Conservation (phyloP, 371 early-diverging fungal genomes). For the Apophysomyces trapeziformis region DNA sequence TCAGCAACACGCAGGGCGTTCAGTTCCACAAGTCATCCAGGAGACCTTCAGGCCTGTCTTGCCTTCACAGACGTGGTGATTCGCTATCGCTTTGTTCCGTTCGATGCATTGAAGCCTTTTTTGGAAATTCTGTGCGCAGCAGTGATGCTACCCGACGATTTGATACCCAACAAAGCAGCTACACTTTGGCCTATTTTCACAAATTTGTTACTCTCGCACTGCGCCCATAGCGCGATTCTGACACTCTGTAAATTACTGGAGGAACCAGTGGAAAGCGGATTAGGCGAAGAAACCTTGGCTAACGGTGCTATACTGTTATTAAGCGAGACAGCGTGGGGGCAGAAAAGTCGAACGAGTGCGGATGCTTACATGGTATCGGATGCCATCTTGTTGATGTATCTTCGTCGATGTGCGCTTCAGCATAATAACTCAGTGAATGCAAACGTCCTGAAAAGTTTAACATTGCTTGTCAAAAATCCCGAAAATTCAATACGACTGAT, state of each 20-base stretch:
- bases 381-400: conserved; percentile 41
- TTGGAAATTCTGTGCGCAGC: conserved; percentile 62
- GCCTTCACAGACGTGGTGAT: conserved; percentile 73
- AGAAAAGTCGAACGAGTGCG: conserved; percentile 17
- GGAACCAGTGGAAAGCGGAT: conserved; percentile 20
- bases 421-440: conserved; percentile 28
- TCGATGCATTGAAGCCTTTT: conserved; percentile 56
- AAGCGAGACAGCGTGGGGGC: conserved; percentile 63
- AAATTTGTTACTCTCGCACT: conserved; percentile 70
- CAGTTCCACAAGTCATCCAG: conserved; percentile 44
- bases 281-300: conserved; percentile 28
- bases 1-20: conserved; percentile 56
- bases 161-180: conserved; percentile 29
- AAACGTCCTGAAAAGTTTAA: conserved; percentile 30
- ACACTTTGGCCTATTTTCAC: conserved; percentile 64
- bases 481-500: conserved; percentile 30
- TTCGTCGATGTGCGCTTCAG: conserved; percentile 34
- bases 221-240: conserved; percentile 64
- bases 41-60: conserved; percentile 58
- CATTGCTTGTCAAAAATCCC: conserved; percentile 16
- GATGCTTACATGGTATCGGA: conserved; percentile 44
- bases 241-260: conserved; percentile 61
- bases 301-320: conserved; percentile 61
- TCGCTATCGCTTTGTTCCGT: conserved; percentile 71
- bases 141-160: conserved; percentile 36